Evolutionary conservation across 441 rosid species (phyloP), one percentile per base, ranked within the genome.

Genomic region (Jatropha multifida): DNA sequence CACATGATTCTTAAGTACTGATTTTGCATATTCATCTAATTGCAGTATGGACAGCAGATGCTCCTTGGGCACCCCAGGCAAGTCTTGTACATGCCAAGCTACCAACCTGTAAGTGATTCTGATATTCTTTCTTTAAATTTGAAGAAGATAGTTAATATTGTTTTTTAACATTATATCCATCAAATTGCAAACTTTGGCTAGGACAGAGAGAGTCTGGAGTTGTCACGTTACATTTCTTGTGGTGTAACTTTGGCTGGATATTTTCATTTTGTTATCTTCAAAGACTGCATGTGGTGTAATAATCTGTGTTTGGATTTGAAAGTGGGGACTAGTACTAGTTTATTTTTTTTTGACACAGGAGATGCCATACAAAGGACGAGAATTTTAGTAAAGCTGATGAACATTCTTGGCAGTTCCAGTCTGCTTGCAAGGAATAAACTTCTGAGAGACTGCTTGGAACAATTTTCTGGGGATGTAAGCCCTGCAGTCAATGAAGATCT

Each of bases 1-100:
- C 48, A 54, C 63, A 49, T 60, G 49, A 52, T 44, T 44, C 8
- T 44, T 54, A 54, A 77, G 15, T 15, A 44, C 11, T 76, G 66
- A 58, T 61, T 73, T 27, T 58, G 60, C 74, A 72, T 83, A 74
- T 74, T 74, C 40, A 17, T 74, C 54, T 76, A 27, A 65, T 72
- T 81, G 83, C 88, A 87, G 93, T 88, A 88, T 74, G 92, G 90
- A 70, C 97, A 88, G 78, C 94, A 86, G 78, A 83, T 89, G 89
- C 82, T 91, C 69, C 65, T 83, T 73, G 87, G 90, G 68, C 98
- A 92, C 75, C 88, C 87, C 61, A 89, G 93, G 77, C 96, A 81
- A 63, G 74, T 87, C 40, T 76, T 85, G 82, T 94, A 91, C 88
- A 81, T 87, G 90, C 88, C 87, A 42, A 73, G 78, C 75, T 88